Conservation (phyloP, 345 rosid genomes). For the Populus alba region DNA sequence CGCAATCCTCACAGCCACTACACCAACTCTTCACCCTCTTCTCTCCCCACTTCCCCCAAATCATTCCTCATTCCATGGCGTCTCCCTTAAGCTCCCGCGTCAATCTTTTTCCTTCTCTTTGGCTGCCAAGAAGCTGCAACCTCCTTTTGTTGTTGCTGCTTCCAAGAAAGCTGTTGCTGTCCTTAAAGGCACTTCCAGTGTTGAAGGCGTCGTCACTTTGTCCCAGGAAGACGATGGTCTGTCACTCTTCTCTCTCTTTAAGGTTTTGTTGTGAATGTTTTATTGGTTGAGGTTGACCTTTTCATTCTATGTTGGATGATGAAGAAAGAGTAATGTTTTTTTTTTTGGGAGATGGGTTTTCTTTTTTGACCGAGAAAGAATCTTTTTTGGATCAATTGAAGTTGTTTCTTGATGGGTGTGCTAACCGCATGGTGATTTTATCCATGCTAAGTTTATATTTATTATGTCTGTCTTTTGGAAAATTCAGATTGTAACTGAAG, state of each 20-base stretch:
- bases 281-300: background rate
- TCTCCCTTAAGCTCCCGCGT: conserved; percentile 49
- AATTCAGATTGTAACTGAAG: background rate
- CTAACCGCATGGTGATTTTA: background rate
- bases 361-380: background rate
- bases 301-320: conserved; percentile 4
- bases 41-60: conserved; percentile 19
- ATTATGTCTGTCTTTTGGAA: background rate
- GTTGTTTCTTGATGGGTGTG: background rate
- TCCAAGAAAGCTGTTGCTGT: conserved; percentile 87
- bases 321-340: background rate
- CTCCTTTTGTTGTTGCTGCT: conserved; percentile 55
- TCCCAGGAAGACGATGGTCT: conserved; percentile 70
- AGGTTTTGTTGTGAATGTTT: background rate
- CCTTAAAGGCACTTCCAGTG: conserved; percentile 73
- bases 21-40: conserved; percentile 22
- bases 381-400: background rate
- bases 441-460: background rate
- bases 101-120: conserved; percentile 34
- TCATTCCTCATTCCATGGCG: conserved; percentile 53
- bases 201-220: conserved; percentile 84
- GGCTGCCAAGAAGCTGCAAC: conserved; percentile 27
- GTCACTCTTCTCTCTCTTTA: background rate
- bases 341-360: background rate
- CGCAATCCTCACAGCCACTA: conserved; percentile 36